Evolutionary conservation across 495 filamentous ascomycete species (phyloP), one percentile per base, ranked within the genome.

Genomic region (Cudoniella acicularis): DNA sequence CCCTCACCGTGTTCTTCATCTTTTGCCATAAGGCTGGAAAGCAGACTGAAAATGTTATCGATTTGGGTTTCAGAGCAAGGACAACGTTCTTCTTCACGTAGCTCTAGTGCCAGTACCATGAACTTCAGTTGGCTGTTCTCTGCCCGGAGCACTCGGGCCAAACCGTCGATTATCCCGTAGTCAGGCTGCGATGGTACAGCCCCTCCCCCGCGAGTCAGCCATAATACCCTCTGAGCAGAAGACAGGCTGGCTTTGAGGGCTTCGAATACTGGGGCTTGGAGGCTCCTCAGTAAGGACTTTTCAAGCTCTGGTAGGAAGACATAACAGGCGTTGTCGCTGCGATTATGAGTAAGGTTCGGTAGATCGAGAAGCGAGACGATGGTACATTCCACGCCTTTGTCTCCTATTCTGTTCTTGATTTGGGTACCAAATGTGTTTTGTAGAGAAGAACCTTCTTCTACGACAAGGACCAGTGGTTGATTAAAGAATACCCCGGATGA

Each of bases 241-340:
- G 66, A 69, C 36, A 81, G 61, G 1, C 76, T 69, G 2, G 59
- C 57, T 20, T 70, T 63, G 49, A 82, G 60, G 40, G 70, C 60
- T 27, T 70, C 65, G 18, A 78, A 66, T 18, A 62, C 57, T 13
- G 2, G 21, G 1, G 21, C 3, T 0, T 52, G 6, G 48, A 45
- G 4, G 20, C n/a, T 22, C 3, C 42, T 20, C 23, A 61, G 52
- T 16, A 61, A 8, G n/a, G 59, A 24, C 2, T 40, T 4, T 1
- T 61, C 52, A 2, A 56, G 8, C n/a, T 56, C 52, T 2, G 10
- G 40, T 6, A 61, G 45, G 47, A 61, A 51, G 53, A 61, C 52
- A 23, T 24, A 50, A 53, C 13, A 6, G 13, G 30, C 30, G 30
- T 36, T 13, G n/a, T n/a, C n/a, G n/a, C n/a, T n/a, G n/a, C n/a